Base-by-base conservation (phyloP, 768 basidiomycete genomes). In the Suillus sp. region DNA sequence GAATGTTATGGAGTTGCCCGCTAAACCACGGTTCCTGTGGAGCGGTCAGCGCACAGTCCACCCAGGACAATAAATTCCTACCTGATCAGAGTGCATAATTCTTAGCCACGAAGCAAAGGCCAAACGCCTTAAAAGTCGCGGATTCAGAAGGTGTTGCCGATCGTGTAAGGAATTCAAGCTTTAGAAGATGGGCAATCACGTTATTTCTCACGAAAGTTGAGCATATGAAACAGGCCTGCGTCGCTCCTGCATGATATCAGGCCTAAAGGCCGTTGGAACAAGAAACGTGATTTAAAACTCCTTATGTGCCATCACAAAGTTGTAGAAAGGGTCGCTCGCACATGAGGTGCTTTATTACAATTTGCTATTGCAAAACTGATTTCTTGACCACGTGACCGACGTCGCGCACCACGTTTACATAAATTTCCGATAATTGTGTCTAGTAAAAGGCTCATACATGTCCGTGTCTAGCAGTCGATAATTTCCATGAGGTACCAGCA, bases 111-210 rank as follows among this genome's bases (percentile, higher is more conserved):
- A 34, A 53, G 32, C 18, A 58, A 60, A 60, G 51, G 20, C 30
- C 3, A 22, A 34, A 34, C 30, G 51, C 47, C 18, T 60, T 60
- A 34, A 60, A 60, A 35, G 53, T 51, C 53, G 53, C 51, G 59
- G 35, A 56, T 60, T 60, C 35, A 60, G 59, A 22, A 60, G 51
- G 18, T 34, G 47, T 60, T 60, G 59, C 59, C 59, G 59, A 60
- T 60, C 51, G 59, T 58, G 59, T 60, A 60, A 34, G 47, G 59
- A 60, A 60, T 56, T 56, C 42, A 60, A 60, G 51, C 42, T 37
- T 60, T 47, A 48, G 34, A 32, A 60, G 47, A 16, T 47, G 32
- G 58, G 16, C 32, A 13, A 57, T 27, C 30, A 60, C 59, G 59
- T 60, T 57, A 60, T 58, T 60, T 60, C 59, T 58, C 59, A 60